A percentile compares a stretch with the other conserved stretches of the same genome.
Evolutionary conservation across 2,329 filamentous ascomycete species (phyloP).

Genomic region (Arthrinium puccinioides): DNA sequence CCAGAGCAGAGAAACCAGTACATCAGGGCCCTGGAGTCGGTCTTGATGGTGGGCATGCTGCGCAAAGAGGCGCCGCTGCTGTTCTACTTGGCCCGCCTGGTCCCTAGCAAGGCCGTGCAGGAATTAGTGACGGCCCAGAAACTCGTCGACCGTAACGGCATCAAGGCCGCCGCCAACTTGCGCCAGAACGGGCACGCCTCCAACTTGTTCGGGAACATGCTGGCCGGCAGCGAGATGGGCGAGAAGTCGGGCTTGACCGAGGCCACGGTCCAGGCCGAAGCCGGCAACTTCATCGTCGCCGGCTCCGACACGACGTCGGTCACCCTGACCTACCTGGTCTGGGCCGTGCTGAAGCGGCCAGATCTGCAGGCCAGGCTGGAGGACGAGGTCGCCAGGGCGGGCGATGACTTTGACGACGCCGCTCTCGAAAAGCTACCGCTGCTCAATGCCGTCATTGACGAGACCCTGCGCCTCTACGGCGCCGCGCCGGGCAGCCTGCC

Average conservation of each 20-base stretch:
- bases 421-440: constrained; percentile 24
- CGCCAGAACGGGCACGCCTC: background rate
- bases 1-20: constrained; percentile 38
- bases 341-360: constrained; percentile 25
- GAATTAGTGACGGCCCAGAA: background rate
- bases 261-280: constrained; percentile 19
- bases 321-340: constrained; percentile 39
- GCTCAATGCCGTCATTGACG: constrained; percentile 31
- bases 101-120: background rate
- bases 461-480: constrained; percentile 32
- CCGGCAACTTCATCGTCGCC: constrained; percentile 37
- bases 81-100: background rate
- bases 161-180: background rate
- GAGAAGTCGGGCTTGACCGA: background rate
- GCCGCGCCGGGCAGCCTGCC: constrained; percentile 28
- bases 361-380: constrained; percentile 14
- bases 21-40: constrained; percentile 27
- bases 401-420: background rate
- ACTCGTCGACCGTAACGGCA: background rate
- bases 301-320: constrained; percentile 45
- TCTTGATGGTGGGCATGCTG: background rate
- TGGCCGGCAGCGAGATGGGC: background rate
- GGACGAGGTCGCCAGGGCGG: background rate
- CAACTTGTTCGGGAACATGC: constrained; percentile 3
- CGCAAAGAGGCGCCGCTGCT: background rate